Evolutionary conservation across 345 rosid genomes (phyloP), one percentile per base, ranked within the genome.

Genomic region (Mercurialis annua): DNA sequence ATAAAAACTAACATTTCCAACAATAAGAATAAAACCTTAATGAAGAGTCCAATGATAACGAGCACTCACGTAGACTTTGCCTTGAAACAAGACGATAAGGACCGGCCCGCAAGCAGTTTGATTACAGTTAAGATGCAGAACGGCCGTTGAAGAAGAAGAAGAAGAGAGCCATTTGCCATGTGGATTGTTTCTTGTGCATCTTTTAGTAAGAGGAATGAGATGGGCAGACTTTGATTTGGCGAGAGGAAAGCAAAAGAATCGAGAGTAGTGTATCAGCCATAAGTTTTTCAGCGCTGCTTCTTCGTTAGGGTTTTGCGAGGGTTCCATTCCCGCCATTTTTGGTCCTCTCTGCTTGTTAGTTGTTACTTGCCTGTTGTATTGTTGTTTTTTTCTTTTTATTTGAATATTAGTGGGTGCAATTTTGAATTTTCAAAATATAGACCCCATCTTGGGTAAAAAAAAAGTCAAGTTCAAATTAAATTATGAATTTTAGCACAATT

Each of bases 121-220:
- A 23, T 64, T n/a, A 18, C 7, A n/a, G 0, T n/a, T 27, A 40
- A 64, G 70, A 48, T 48, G 69, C 51, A 64, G 20, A 49, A 40
- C 64, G n/a, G 52, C 64, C 75, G 36, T 27, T 17, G 65, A 56
- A 44, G 75, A 64, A 56, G 69, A 24, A 46, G 75, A 54, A 56
- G 69, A 24, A 46, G 75, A 54, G 52, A 71, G 20, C 70, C 75
- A 71, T 1, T 2, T 46, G 24, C 65, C 65, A 34, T 1, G 30
- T 16, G 69, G 36, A 20, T 38, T 30, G 6, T 40, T 44, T 21
- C 40, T 64, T 18, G 26, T 36, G 51, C 65, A 44, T 31, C 57
- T 46, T 18, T 57, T 21, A n/a, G 4, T 3, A 2, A 33, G 14
- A 33, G 57, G 69, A 18, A 10, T 10, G 50, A 56, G 64, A 10